A percentile compares a stretch with the other conserved stretches of the same genome.
phyloP scores from a whole-genome alignment of 306 rosid species.

The Dryas alaskensis region DNA sequence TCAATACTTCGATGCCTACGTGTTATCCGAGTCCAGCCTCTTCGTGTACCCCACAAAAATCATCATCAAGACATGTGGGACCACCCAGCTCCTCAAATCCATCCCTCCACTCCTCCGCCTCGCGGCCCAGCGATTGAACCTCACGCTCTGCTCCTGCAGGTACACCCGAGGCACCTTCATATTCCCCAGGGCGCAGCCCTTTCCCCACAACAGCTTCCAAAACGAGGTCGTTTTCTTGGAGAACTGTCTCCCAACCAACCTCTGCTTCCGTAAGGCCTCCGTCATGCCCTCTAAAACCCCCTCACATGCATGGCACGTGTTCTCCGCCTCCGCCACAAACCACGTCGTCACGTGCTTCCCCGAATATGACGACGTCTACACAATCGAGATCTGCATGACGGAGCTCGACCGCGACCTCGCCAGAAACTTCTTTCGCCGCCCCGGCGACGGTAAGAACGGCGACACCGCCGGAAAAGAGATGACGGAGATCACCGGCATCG shows the following conservation, averaged over 20 bases:
- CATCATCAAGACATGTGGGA: slow-evolving; percentile 95
- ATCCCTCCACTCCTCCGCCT: slow-evolving; percentile 63
- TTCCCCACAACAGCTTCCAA: slow-evolving; percentile 78
- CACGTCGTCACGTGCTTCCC: slow-evolving; percentile 1
- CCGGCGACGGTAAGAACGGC: slow-evolving; percentile 53
- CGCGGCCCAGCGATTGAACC: slow-evolving; percentile 43
- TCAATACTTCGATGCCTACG: slow-evolving; percentile 78
- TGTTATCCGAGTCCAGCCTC: slow-evolving; percentile 92
- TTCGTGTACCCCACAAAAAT: slow-evolving; percentile 90
- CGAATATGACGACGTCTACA: slow-evolving; percentile 39
- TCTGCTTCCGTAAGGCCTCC: slow-evolving; percentile 65
- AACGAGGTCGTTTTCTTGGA: slow-evolving; percentile 69
- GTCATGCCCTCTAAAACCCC: slow-evolving; percentile 71
- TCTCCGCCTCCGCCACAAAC: slow-evolving; percentile 54
- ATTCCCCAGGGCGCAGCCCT: slow-evolving; percentile 78
- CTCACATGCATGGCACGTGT: slow-evolving; percentile 87
- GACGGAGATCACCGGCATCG: slow-evolving; percentile 71
- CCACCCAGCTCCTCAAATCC: slow-evolving; percentile 96
- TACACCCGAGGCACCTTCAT: slow-evolving; percentile 86
- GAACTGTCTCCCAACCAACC: slow-evolving; percentile 48
- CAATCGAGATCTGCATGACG: slow-evolving; percentile 93
- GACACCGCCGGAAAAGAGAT: slow-evolving; percentile 78
- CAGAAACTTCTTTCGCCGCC: slow-evolving; percentile 53
- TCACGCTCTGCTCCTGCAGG: slow-evolving; percentile 53
- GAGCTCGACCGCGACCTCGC: slow-evolving; percentile 77